Evolutionary conservation across 1,139 yeast genomes (phyloP), one percentile per base, ranked within the genome.

Genomic region (Hansenula lynferdii): DNA sequence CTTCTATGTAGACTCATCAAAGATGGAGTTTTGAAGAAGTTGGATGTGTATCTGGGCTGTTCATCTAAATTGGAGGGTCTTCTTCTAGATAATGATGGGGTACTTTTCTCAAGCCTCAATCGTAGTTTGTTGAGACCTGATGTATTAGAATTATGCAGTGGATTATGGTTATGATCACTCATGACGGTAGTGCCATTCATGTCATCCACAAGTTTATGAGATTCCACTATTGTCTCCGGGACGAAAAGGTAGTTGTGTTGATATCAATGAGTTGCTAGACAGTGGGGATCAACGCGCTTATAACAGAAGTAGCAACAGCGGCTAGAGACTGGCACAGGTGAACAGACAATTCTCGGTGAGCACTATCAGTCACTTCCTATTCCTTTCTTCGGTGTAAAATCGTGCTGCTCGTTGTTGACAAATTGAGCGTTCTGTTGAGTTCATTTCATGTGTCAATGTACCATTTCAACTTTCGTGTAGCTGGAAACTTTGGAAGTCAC

Each of bases 361-460:
- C n/a, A n/a, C n/a, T n/a, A n/a, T n/a, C n/a, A n/a, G n/a, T n/a
- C n/a, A n/a, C n/a, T n/a, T n/a, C n/a, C n/a, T n/a, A n/a, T n/a
- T n/a, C n/a, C n/a, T n/a, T n/a, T n/a, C n/a, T n/a, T n/a, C n/a
- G n/a, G n/a, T n/a, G n/a, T n/a, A n/a, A n/a, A n/a, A n/a, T n/a
- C n/a, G n/a, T n/a, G n/a, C n/a, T n/a, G n/a, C n/a, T n/a, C n/a
- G n/a, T n/a, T n/a, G n/a, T n/a, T n/a, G n/a, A n/a, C n/a, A n/a
- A n/a, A n/a, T n/a, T n/a, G n/a, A n/a, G n/a, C n/a, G n/a, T n/a
- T n/a, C n/a, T n/a, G n/a, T n/a, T n/a, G n/a, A n/a, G n/a, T n/a
- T 9, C 22, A 19, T 28, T 28, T 14, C 31, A 28, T 28, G 31
- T 28, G 31, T 28, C 31, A 28, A 19, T 27, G n/a, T n/a, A n/a